Evolutionary conservation across 2,329 filamentous ascomycete species (phyloP), one percentile per base, ranked within the genome.

Genomic region (Clonostachys sp.): DNA sequence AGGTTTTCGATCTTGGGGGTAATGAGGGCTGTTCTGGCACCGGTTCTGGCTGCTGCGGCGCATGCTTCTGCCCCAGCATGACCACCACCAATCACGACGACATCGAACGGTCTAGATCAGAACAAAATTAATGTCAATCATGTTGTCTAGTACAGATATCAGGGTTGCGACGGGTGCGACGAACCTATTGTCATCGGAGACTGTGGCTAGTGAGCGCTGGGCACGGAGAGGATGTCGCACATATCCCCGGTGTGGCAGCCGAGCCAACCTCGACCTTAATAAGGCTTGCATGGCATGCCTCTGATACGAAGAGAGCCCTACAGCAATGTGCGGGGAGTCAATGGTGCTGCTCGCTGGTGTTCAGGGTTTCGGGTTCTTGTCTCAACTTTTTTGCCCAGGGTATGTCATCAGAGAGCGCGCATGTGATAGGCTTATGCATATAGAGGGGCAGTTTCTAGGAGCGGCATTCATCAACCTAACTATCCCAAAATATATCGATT

Each of bases 51-150:
- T 13, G 94, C 89, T 3, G 92, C 94, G 12, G 94, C 86, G 54
- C 88, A 92, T 50, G 94, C 94, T 74, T 99, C 94, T 46, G 91
- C 88, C 44, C 94, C 94, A 48, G 94, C 94, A 74, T 99, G 94
- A 30, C 94, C 94, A 51, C 94, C 94, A 47, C 94, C 94, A 52
- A 99, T 91, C 3, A 99, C 91, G 35, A 99, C 78, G 44, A 99
- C 94, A 78, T 99, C 92, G 62, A 88, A 95, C 2, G 81, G 77
- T 49, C 86, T 89, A 51, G 34, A 14, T 38, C 36, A 18, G 12
- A 18, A n/a, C 14, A 34, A 44, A 50, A 50, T 47, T 20, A 43
- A 44, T 18, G 34, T 36, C 24, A 30, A 30, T 30, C 8, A 30
- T 10, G 9, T 30, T 30, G 4, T 30, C 24, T 30, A 30, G 12